A percentile compares a stretch with the other conserved stretches of the same genome.
Conservation (phyloP, 257 asterid genomes). For the Fraxinus excelsior region DNA sequence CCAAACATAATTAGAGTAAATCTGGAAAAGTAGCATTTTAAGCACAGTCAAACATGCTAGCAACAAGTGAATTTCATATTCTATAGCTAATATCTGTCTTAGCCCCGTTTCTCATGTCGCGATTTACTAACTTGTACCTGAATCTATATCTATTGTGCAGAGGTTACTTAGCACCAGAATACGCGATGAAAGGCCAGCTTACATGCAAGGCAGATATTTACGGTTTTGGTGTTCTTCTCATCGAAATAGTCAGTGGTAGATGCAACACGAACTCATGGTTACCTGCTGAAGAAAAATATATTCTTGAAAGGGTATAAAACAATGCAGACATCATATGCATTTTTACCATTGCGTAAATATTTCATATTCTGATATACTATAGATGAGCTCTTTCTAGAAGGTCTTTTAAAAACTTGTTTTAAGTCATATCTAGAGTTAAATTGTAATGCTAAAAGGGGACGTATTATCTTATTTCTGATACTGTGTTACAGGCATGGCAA, state of each 20-base stretch:
- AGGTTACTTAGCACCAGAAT: constrained; percentile 98
- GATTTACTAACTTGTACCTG: constrained; percentile 9
- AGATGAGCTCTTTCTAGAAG: background rate
- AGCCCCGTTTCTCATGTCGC: background rate
- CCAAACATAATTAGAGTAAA: background rate
- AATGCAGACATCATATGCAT: too few relatives aligned
- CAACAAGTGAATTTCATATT: background rate
- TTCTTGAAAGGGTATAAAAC: constrained; percentile 87
- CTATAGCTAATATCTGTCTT: background rate
- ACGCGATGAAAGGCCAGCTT: constrained; percentile 88
- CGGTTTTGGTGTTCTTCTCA: constrained; percentile 91
- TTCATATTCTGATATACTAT: background rate
- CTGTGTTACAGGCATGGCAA: constrained; percentile 5
- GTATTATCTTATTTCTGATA: background rate
- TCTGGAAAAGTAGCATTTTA: background rate
- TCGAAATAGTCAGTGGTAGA: constrained; percentile 94
- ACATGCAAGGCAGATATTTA: constrained; percentile 88
- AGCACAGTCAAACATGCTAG: background rate
- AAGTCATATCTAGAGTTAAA: too few relatives aligned
- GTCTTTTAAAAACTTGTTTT: too few relatives aligned
- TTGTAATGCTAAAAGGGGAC: background rate
- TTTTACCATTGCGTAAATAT: too few relatives aligned
- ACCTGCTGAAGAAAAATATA: constrained; percentile 80
- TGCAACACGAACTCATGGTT: constrained; percentile 76
- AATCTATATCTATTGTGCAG: constrained; percentile 42